Evolutionary conservation across 2,329 filamentous ascomycete genomes (phyloP), one percentile per base, ranked within the genome.

Genomic region (Penicillium freii): DNA sequence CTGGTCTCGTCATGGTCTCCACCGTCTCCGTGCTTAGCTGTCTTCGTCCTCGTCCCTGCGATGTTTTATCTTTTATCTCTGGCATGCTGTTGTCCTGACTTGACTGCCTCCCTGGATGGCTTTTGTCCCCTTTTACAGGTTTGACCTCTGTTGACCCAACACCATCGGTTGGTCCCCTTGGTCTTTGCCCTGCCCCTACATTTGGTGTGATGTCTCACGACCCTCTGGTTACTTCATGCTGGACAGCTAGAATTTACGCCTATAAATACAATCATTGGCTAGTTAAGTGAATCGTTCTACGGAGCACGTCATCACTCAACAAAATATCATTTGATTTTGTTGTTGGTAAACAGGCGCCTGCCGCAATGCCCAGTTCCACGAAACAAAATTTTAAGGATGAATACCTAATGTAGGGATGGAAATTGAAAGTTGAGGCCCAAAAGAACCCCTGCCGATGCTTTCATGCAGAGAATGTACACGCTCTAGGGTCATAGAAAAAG

Each of bases 391-490:
- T 17, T 39, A 55, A 33, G 51, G 29, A 52, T 58, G 31, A 33
- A 60, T 36, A 60, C 54, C 54, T 60, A 60, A 40, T 56, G 47
- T 49, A 34, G 27, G 54, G 59, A 53, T 51, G 42, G 31, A 43
- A 47, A 63, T 60, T 62, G 60, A 59, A 61, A 61, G 51, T 58
- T 62, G 61, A 54, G 55, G 66, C 64, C 54, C 56, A 60, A 65
- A 60, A 62, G 64, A 69, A 64, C 65, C 65, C 59, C 67, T 31
- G 69, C 68, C 64, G 60, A 73, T 71, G 65, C 69, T 64, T 62
- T 66, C 63, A 75, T 75, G 73, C 72, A 73, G 67, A 66, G 67
- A 71, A 70, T 72, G 63, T 71, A 74, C 66, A 73, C 65, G 71
- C 70, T 73, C 66, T 71, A 71, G 56, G 58, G 52, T 59, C 46